A percentile compares a stretch with the other conserved stretches of the same genome.
Conservation (phyloP, 257 asterid genomes). For the Leptodermis oblonga region DNA sequence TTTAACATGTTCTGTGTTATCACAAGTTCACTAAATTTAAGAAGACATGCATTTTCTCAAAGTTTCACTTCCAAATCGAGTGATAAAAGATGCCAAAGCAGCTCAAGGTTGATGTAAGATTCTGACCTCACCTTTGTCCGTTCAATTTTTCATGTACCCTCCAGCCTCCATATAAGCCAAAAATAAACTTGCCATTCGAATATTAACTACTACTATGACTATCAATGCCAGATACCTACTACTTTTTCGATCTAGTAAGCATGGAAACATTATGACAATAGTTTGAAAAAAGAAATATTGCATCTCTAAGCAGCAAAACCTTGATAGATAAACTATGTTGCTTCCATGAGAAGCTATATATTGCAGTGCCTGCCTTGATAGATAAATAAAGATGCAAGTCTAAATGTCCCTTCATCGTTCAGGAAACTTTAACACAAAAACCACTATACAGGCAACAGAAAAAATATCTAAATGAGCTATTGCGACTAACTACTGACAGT, state of each 20-base stretch:
- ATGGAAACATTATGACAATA: not conserved
- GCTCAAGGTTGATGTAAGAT: not conserved
- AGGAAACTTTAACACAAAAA: not conserved
- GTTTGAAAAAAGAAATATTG: not conserved
- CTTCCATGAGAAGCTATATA: not conserved
- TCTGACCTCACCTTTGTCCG: not conserved
- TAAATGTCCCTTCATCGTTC: not conserved
- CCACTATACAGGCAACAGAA: not conserved
- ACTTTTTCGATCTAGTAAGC: not conserved
- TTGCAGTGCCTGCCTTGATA: not conserved
- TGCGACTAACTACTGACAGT: not conserved
- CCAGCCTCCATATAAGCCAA: too few species aligned
- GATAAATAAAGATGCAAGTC: not conserved
- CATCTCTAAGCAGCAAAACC: conserved; percentile 1
- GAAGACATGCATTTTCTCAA: not conserved
- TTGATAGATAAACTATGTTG: not conserved
- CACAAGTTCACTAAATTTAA: not conserved
- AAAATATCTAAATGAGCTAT: not conserved
- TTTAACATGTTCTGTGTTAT: not conserved
- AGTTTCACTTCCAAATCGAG: not conserved
- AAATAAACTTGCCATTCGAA: not conserved
- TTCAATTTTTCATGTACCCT: not conserved
- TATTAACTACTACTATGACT: not conserved
- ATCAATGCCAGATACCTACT: not conserved
- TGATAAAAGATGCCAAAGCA: not conserved